These are phyloP conservation scores for Lipomyces anomalus DNA, from an alignment of 805 yeast species.

Conservation along the genomic window DNA sequence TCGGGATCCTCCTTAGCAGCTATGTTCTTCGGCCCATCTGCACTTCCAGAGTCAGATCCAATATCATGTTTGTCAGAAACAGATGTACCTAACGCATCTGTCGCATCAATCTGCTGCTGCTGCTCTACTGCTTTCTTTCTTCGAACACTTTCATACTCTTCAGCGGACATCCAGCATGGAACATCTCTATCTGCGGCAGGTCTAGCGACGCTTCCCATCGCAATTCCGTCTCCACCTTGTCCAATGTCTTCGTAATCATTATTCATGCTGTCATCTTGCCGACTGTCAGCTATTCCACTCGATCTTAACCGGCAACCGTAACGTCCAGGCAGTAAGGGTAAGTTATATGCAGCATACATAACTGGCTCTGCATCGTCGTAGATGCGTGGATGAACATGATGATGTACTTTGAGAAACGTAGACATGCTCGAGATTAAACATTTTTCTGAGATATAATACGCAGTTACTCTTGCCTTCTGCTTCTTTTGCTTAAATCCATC, in stretches of 20 bases:
- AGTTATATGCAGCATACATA: conserved; percentile 80
- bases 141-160: no score
- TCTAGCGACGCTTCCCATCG: conserved; percentile 22
- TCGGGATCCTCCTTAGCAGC: no score
- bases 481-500: not conserved
- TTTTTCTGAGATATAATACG: conserved; percentile 83
- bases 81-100: no score
- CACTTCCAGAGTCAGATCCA: no score
- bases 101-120: no score
- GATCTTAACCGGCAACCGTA: conserved; percentile 56
- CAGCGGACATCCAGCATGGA: no score
- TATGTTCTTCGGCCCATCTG: no score
- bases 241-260: conserved; percentile 1
- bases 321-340: conserved; percentile 78
- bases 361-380: conserved; percentile 68
- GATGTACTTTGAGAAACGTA: conserved; percentile 59
- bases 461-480: conserved; percentile 65
- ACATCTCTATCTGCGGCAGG: not conserved
- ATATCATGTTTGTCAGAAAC: no score
- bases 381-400: conserved; percentile 64
- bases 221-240: conserved; percentile 4
- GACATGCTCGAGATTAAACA: conserved; percentile 60
- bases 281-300: conserved; percentile 46
- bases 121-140: no score
- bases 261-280: conserved; percentile 33